These are phyloP conservation scores for Eimeria brunetti DNA, from an alignment of 169 alveolate genomes.

Conservation along the genomic window DNA sequence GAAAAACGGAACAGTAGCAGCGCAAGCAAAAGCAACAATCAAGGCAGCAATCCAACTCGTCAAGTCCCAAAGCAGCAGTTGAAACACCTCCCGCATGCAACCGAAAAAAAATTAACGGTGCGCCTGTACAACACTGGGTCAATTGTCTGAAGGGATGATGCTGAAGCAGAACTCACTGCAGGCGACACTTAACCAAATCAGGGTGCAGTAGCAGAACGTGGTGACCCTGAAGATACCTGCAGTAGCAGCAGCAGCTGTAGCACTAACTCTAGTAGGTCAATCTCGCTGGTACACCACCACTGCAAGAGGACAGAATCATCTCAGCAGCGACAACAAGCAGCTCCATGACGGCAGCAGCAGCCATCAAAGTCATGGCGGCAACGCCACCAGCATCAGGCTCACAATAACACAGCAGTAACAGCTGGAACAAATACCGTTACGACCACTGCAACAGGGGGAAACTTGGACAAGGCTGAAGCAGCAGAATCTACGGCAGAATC, in stretches of 20 bases:
- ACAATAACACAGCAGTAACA: not conserved
- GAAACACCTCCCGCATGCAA: not conserved
- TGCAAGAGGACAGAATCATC: not conserved
- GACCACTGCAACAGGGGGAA: not conserved
- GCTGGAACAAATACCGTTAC: not conserved
- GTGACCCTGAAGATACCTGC: conserved; percentile 79
- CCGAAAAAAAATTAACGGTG: not conserved
- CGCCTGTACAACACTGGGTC: not conserved
- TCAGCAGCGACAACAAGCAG: not conserved
- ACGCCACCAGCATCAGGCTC: not conserved
- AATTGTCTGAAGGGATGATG: not conserved
- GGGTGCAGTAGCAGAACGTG: conserved; percentile 81
- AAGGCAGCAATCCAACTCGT: not conserved
- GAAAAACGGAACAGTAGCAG: conserved; percentile 9
- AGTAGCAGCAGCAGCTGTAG: conserved; percentile 57
- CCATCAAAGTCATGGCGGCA: not conserved
- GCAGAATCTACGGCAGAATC: not conserved
- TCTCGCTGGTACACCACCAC: not conserved
- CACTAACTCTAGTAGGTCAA: not conserved
- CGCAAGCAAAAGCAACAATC: not conserved
- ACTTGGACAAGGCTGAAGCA: not conserved
- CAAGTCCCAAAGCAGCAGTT: not conserved
- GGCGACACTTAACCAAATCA: conserved; percentile 70
- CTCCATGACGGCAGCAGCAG: not conserved
- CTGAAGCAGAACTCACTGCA: conserved; percentile 7